Evolutionary conservation across 495 filamentous ascomycete genomes (phyloP), one percentile per base, ranked within the genome.

Genomic region (Aspergillus sclerotioniger): DNA sequence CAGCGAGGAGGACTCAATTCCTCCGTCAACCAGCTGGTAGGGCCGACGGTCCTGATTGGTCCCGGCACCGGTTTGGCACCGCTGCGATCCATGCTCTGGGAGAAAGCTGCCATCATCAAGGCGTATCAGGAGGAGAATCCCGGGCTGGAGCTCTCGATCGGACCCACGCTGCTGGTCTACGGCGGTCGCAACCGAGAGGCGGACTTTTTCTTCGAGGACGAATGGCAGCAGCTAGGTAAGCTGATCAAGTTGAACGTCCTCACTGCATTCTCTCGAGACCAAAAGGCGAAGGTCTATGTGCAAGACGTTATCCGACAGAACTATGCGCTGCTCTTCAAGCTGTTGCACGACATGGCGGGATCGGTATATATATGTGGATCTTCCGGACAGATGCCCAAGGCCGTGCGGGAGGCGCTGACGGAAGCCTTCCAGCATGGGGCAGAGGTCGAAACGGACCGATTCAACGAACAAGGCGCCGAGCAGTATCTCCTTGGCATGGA

Each of bases 1-100:
- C 83, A 85, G 57, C 65, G 67, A 39, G 84, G 85, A 9, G 80
- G 81, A 1, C 72, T 88, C 15, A 76, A 82, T 43, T 79, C 83
- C 6, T 75, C 73, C 8, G 60, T 76, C 1, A 67, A 67, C 16
- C 72, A 80, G 58, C 66, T 79, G 3, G 61, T 70, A 3, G 76
- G 67, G 8, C 89, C 94, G 1, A 76, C 90, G 1, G 73, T 98
- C 35, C 84, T 96, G 67, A 83, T 99, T 37, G 92, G 87, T 2
- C 88, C 94, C 0, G 94, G 94, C 10, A 99, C 94, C 0, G 94
- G 94, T 8, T 75, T 99, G 29, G 95, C 94, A 1, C 94, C 94
- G 0, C 87, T 96, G 67, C 83, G 92, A 0, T 83, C 90, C 2
- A 76, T 97, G 56, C 76, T 95, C 16, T 86, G 87, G 77, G 86